Conservation (phyloP, 306 rosid species). For the Glycyrrhiza uralensis region DNA sequence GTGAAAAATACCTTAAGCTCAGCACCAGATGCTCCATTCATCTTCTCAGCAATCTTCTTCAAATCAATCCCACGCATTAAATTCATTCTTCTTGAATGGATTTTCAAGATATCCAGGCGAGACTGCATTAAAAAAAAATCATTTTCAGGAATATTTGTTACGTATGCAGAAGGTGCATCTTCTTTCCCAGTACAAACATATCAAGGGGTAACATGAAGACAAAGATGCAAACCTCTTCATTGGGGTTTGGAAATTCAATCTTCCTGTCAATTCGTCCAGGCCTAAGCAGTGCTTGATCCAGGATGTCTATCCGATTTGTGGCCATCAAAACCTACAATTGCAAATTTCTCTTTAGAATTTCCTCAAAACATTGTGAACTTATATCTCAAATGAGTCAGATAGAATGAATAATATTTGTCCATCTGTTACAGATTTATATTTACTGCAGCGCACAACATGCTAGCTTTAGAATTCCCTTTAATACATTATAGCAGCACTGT, state of each 20-base stretch:
- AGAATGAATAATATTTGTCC: not conserved
- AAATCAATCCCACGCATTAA: constrained; percentile 98
- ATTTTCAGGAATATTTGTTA: not conserved
- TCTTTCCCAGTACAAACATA: constrained; percentile 9
- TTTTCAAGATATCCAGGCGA: constrained; percentile 87
- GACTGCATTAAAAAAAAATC: constrained; percentile 54
- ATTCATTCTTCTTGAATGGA: constrained; percentile 99
- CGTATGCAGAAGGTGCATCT: not conserved
- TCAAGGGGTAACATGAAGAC: not conserved
- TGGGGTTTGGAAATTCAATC: constrained; percentile 98
- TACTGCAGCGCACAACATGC: not conserved
- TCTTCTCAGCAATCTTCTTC: constrained; percentile 98
- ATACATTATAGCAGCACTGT: not conserved
- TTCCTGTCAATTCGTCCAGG: constrained; percentile 97
- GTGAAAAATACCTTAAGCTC: constrained; percentile 77
- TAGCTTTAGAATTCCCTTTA: not conserved
- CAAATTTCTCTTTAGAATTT: constrained; percentile 24
- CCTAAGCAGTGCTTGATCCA: constrained; percentile 98
- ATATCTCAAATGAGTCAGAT: not conserved
- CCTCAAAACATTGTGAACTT: not conserved
- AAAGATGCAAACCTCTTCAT: constrained; percentile 60
- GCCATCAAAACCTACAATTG: constrained; percentile 90
- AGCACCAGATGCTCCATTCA: constrained; percentile 99
- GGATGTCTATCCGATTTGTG: constrained; percentile 95
- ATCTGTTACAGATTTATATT: not conserved